Base-by-base conservation (phyloP, 495 filamentous ascomycete species). In the Elasticomyces elasticus region DNA sequence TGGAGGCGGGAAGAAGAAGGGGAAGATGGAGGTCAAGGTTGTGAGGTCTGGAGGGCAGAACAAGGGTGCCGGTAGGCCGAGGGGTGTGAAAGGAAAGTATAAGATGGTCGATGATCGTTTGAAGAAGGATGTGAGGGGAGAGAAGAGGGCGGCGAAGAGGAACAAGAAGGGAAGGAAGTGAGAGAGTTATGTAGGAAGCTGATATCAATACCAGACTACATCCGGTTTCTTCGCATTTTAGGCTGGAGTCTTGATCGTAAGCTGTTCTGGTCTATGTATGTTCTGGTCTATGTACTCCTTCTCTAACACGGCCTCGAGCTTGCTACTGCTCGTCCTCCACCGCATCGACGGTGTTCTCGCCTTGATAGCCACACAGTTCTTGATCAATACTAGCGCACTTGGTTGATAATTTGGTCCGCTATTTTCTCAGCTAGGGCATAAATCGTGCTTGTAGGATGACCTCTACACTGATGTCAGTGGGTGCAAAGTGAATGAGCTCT, bases 101-200 rank as follows among this genome's bases (percentile, higher is more conserved):
- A 97, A 97, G 83, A 95, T 99, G 76, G 92, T 99, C 56, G 92
- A 99, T 74, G 73, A 85, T 17, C 79, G 92, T 58, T 81, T 99
- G 81, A 97, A 95, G 82, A 99, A 99, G 83, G 92, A 99, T 76
- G 79, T 91, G 49, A 79, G 92, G 65, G 94, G 85, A 13, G 76
- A 86, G 71, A 99, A 96, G 79, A 81, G 92, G 64, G 62, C 80
- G 53, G 80, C 79, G 41, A 86, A 86, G 74, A 79, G 76, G 68
- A 71, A 5, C 26, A 52, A 56, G 54, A 40, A 54, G 30, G 27
- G 54, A 51, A 5, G 6, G 40, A 23, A 17, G 20, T 6, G 40
- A 17, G 40, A 17, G 40, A 10, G 40, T 9, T 23, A 43, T n/a
- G n/a, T n/a, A n/a, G n/a, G n/a, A n/a, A n/a, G n/a, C n/a, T n/a